Conservation (phyloP, 2,329 filamentous ascomycete genomes). For the Coleophoma crateriformis region DNA sequence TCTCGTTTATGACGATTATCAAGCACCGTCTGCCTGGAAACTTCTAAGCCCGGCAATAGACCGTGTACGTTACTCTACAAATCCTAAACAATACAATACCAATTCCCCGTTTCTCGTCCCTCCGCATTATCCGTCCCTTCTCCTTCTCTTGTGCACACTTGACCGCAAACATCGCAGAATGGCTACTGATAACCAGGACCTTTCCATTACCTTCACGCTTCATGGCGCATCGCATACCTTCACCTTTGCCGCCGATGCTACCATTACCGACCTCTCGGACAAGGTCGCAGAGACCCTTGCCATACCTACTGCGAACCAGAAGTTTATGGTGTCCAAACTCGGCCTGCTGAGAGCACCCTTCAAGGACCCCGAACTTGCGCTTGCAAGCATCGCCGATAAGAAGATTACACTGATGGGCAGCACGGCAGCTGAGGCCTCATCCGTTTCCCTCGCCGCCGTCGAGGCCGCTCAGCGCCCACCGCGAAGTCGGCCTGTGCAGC, state of each 20-base stretch:
- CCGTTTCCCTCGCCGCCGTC: slow-evolving; percentile 44
- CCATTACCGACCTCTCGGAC: slow-evolving; percentile 52
- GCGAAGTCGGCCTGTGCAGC: slow-evolving; percentile 21
- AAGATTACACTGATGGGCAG: slow-evolving; percentile 63
- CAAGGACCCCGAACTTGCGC: slow-evolving; percentile 46
- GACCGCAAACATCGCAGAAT: slow-evolving; percentile 8
- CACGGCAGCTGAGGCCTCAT: slow-evolving; percentile 51
- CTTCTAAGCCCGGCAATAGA: not conserved
- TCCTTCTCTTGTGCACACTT: not conserved
- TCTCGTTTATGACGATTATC: slow-evolving; percentile 18
- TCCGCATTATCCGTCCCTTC: not conserved
- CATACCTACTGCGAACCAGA: slow-evolving; percentile 60
- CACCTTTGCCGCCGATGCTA: slow-evolving; percentile 38
- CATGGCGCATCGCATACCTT: slow-evolving; percentile 40
- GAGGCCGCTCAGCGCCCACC: slow-evolving; percentile 43
- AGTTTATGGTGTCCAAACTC: slow-evolving; percentile 60
- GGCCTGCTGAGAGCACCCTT: slow-evolving; percentile 61
- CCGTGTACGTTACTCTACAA: not conserved
- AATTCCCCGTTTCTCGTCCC: not conserved
- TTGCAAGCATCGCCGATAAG: slow-evolving; percentile 45
- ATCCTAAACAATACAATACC: not conserved
- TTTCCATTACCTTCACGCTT: slow-evolving; percentile 41
- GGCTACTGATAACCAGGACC: slow-evolving; percentile 21
- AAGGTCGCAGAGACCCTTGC: slow-evolving; percentile 49
- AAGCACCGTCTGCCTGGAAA: slow-evolving; percentile 17